phyloP scores from a whole-genome alignment of 2,329 filamentous ascomycete genomes.

The Fusarium graminum region DNA sequence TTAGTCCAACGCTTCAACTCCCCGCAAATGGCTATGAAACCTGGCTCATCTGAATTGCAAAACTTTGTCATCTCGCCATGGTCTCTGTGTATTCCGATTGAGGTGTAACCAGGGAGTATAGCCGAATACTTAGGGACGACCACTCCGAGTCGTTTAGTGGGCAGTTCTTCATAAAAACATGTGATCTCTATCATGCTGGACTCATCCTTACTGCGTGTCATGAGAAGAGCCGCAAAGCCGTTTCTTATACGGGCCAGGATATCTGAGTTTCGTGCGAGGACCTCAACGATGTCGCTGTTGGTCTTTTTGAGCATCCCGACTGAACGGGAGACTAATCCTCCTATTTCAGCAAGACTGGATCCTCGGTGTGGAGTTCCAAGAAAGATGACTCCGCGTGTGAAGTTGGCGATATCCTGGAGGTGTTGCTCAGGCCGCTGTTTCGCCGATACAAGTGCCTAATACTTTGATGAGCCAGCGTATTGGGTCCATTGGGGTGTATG shows the following conservation, averaged over 20 bases:
- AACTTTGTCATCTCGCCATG: conserved; percentile 37
- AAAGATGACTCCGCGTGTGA: conserved; percentile 31
- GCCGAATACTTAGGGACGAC: conserved; percentile 37
- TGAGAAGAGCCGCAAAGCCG: conserved; percentile 28
- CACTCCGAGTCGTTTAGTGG: conserved; percentile 6
- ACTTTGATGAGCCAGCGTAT: background rate
- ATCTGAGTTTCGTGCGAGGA: conserved; percentile 29
- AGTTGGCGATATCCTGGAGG: conserved; percentile 20
- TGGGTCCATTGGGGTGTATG: accelerated
- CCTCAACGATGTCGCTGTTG: conserved; percentile 30
- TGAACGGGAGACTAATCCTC: conserved; percentile 20
- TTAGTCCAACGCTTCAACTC: conserved; percentile 31
- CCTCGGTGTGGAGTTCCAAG: conserved; percentile 38
- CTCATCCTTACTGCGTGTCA: background rate
- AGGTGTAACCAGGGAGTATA: conserved; percentile 20
- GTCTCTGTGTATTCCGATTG: conserved; percentile 22
- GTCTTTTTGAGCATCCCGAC: conserved; percentile 30
- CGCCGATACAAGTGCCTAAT: conserved; percentile 27
- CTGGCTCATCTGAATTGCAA: conserved; percentile 6
- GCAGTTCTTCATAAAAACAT: conserved; percentile 43
- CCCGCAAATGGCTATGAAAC: conserved; percentile 5
- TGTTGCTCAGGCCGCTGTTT: conserved; percentile 25
- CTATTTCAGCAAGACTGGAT: conserved; percentile 31
- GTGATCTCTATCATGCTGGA: conserved; percentile 15
- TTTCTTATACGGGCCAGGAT: conserved; percentile 29